phyloP scores from a whole-genome alignment of 1,284 basidiomycete species.

The Mycena citricolor region DNA sequence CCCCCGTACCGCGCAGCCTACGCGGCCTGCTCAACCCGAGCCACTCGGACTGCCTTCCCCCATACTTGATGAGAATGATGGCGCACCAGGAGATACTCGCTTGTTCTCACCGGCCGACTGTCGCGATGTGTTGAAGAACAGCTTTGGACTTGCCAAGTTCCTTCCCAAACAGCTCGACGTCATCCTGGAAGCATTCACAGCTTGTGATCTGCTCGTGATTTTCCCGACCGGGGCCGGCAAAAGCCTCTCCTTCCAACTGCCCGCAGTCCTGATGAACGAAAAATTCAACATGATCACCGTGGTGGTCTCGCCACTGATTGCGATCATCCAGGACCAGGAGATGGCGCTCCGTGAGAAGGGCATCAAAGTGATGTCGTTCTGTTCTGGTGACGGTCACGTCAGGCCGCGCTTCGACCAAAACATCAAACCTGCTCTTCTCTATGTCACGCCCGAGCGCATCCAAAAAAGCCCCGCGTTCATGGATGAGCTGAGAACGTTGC shows the following conservation, averaged over 20 bases:
- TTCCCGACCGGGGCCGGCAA: conserved; percentile 99
- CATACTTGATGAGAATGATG: too few species aligned
- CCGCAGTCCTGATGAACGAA: conserved; percentile 77
- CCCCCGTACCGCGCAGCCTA: too few species aligned
- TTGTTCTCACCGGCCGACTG: too few species aligned
- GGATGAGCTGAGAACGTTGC: conserved; percentile 56
- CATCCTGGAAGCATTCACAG: conserved; percentile 77
- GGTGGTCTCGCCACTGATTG: conserved; percentile 87
- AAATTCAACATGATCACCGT: conserved; percentile 79
- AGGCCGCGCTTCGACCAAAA: conserved; percentile 39
- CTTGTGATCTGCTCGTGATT: conserved; percentile 87
- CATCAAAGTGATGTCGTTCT: conserved; percentile 75
- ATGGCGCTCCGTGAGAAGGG: conserved; percentile 60
- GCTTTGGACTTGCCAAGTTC: conserved; percentile 74
- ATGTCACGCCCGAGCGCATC: conserved; percentile 91
- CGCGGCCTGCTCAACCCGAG: too few species aligned
- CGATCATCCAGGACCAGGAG: conserved; percentile 92
- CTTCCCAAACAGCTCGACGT: conserved; percentile 86
- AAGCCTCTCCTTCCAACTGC: conserved; percentile 83
- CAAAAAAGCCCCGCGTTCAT: conserved; percentile 58
- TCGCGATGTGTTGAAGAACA: conserved; percentile 43
- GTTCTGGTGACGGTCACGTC: conserved; percentile 49
- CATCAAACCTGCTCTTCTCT: conserved; percentile 68
- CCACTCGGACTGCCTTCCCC: too few species aligned
- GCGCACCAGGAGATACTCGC: too few species aligned